These are phyloP conservation scores for Epithemia pelagica DNA, from an alignment of 108 stramenopile genomes.

Conservation along the genomic window DNA sequence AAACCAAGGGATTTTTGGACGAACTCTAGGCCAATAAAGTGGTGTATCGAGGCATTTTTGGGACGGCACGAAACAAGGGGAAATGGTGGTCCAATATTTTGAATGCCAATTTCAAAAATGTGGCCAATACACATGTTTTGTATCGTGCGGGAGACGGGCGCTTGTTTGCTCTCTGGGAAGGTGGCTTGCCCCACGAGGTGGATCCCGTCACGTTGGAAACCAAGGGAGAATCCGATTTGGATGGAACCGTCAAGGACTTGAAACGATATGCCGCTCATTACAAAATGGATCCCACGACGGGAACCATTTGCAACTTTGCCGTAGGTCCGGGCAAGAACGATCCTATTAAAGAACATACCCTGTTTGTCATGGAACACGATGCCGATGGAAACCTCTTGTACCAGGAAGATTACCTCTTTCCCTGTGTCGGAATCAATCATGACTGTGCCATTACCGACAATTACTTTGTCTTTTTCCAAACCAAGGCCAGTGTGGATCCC, in stretches of 20 bases:
- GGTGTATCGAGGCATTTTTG: constrained; percentile 34
- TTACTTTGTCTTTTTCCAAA: constrained; percentile 22
- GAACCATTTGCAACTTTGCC: constrained; percentile 21
- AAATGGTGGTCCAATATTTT: constrained; percentile 20
- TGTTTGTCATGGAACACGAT: constrained; percentile 17
- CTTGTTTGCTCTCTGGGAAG: constrained; percentile 50
- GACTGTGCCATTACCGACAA: constrained; percentile 34
- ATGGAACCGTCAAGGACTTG: constrained; percentile 19
- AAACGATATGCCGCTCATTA: constrained; percentile 32
- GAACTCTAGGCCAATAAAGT: constrained; percentile 25
- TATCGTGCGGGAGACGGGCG: constrained; percentile 11
- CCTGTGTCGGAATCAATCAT: constrained; percentile 27
- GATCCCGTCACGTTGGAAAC: constrained; percentile 41
- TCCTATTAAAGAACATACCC: constrained; percentile 13
- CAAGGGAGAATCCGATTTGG: constrained; percentile 16
- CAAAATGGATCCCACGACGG: constrained; percentile 29
- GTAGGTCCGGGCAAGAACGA: constrained; percentile 15
- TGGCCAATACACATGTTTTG: constrained; percentile 25
- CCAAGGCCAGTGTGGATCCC: constrained; percentile 3
- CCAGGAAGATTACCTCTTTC: constrained; percentile 7
- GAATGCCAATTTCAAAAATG: constrained; percentile 15
- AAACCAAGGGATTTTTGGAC: constrained; percentile 30
- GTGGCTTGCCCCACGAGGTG: constrained; percentile 30
- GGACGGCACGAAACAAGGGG: constrained; percentile 28
- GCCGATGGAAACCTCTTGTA: constrained; percentile 10